Percentiles rank a stretch among this genome's conserved stretches.
phyloP scores from a whole-genome alignment of 352 stramenopile species.

The Phytopythium delawarense region DNA sequence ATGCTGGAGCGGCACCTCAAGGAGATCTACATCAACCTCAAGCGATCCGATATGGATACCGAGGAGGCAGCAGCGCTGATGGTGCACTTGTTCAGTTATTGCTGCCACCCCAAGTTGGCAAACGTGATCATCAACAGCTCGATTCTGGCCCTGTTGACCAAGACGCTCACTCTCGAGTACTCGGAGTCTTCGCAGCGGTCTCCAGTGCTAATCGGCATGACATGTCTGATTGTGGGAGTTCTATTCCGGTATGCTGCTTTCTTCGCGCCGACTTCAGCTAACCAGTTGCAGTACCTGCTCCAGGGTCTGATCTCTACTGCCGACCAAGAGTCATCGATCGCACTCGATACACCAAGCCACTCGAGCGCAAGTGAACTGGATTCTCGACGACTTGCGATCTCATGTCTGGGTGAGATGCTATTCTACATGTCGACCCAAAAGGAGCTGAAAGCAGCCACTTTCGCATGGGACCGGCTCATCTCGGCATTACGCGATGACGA shows the following conservation, averaged over 20 bases:
- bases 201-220: conserved; percentile 26
- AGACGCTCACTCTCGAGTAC: conserved; percentile 33
- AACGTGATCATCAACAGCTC: conserved; percentile 86
- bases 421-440: conserved; percentile 74
- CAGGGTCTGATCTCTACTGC: conserved; percentile 25
- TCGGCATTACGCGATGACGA: conserved; percentile 35
- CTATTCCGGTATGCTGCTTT: conserved; percentile 72
- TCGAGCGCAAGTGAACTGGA: conserved; percentile 4
- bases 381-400: conserved; percentile 26
- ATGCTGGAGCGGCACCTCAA: conserved; percentile 67
- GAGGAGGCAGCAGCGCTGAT: conserved; percentile 47
- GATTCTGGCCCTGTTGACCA: conserved; percentile 57
- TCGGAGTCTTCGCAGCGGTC: not conserved
- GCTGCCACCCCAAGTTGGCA: conserved; percentile 45
- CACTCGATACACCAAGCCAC: too few relatives aligned
- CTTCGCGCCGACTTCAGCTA: conserved; percentile 50
- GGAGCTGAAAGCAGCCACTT: conserved; percentile 28
- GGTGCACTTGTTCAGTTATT: conserved; percentile 56
- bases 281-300: conserved; percentile 54
- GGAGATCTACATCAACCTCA: conserved; percentile 69
- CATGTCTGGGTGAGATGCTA: conserved; percentile 65
- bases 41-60: conserved; percentile 19
- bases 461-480: conserved; percentile 30
- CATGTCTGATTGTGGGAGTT: conserved; percentile 58
- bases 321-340: not conserved